Evolutionary conservation across 352 stramenopile genomes (phyloP).

Genomic region (Blastocystis sp.): DNA sequence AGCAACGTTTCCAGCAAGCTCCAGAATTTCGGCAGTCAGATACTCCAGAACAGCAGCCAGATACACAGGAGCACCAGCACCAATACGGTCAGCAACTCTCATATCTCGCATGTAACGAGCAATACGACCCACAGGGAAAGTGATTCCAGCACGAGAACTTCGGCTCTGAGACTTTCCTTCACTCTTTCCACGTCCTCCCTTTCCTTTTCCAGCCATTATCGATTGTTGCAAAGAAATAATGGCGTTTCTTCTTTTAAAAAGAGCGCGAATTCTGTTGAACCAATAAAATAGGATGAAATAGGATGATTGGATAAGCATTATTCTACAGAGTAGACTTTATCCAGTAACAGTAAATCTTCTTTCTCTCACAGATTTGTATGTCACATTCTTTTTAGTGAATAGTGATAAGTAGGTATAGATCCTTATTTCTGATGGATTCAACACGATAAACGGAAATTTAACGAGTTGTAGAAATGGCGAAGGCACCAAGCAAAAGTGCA

Average conservation of each 20-base stretch:
- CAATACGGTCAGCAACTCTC: slow-evolving; percentile 85
- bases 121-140: slow-evolving; percentile 91
- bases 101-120: slow-evolving; percentile 87
- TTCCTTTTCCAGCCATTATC: slow-evolving; percentile 76
- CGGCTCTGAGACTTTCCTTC: slow-evolving; percentile 74
- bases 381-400: slow-evolving; percentile 44
- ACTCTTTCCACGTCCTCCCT: slow-evolving; percentile 78
- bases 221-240: slow-evolving; percentile 36
- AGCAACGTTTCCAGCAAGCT: slow-evolving; percentile 85
- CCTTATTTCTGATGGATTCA: background rate
- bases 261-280: slow-evolving; percentile 27
- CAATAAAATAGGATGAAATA: slow-evolving; percentile 26
- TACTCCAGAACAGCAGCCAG: slow-evolving; percentile 86
- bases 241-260: background rate
- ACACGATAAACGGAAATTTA: background rate
- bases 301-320: slow-evolving; percentile 27
- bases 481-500: slow-evolving; percentile 54
- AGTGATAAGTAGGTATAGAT: background rate
- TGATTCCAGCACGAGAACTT: slow-evolving; percentile 85
- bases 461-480: slow-evolving; percentile 4
- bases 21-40: slow-evolving; percentile 83
- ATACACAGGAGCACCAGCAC: slow-evolving; percentile 87
- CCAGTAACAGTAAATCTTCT: background rate
- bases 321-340: background rate
- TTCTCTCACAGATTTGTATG: slow-evolving; percentile 15